Conservation (phyloP, 2,329 filamentous ascomycete genomes). For the Phaeophleospora eucalypticola region DNA sequence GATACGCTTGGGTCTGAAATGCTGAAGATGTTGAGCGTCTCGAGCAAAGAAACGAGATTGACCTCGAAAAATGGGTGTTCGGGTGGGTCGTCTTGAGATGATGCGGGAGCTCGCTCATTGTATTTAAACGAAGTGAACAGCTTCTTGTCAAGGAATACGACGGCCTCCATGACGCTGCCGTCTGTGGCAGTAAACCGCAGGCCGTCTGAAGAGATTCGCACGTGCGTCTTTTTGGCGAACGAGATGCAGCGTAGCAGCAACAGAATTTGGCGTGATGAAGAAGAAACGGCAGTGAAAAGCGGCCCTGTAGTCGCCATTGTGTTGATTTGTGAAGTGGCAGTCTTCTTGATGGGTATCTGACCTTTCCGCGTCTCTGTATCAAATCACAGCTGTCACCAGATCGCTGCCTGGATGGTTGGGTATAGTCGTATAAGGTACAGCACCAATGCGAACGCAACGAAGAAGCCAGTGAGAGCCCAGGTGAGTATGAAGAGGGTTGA, state of each 20-base stretch:
- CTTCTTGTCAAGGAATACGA: constrained; percentile 79
- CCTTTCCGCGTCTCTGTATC: too few relatives aligned
- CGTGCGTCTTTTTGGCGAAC: constrained; percentile 56
- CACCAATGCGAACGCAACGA: constrained; percentile 15
- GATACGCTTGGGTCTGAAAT: constrained; percentile 47
- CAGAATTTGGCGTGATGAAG: constrained; percentile 71
- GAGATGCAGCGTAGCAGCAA: constrained; percentile 60
- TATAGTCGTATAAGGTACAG: constrained; percentile 11
- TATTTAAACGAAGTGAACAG: constrained; percentile 85
- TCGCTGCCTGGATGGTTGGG: neutral
- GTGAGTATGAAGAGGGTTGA: constrained; percentile 25
- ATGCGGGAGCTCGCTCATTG: constrained; percentile 47
- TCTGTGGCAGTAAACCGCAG: constrained; percentile 86
- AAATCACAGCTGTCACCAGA: neutral
- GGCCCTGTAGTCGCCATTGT: constrained; percentile 42
- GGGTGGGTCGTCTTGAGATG: constrained; percentile 35
- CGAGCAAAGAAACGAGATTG: constrained; percentile 79
- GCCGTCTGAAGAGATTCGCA: constrained; percentile 80
- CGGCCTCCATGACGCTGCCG: constrained; percentile 81
- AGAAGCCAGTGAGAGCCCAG: constrained; percentile 21
- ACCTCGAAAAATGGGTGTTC: constrained; percentile 74
- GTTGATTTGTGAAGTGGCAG: neutral
- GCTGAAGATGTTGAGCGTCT: constrained; percentile 93
- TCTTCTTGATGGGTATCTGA: neutral
- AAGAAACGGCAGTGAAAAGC: constrained; percentile 71